Evolutionary conservation across 75 land plant genomes (phyloP).

Genomic region (Cunninghamia lanceolata): DNA sequence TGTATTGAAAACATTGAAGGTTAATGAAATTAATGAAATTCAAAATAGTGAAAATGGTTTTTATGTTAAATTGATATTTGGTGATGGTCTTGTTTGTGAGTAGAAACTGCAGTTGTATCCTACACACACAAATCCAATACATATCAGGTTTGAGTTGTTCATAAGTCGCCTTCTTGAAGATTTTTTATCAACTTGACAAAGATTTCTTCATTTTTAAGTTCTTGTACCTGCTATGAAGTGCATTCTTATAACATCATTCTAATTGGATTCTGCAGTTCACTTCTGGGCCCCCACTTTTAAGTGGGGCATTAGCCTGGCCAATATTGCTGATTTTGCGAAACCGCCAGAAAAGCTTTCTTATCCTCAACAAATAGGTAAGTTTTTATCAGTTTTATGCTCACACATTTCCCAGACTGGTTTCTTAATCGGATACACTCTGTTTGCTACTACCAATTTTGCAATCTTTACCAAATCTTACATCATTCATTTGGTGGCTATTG

Average conservation of each 20-base stretch:
- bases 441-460: not conserved
- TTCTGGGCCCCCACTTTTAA: slow-evolving; percentile 99
- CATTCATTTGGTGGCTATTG: slow-evolving; percentile 1
- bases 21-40: not conserved
- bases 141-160: not conserved
- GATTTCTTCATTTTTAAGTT: not conserved
- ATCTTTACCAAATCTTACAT: not conserved
- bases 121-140: not conserved
- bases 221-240: slow-evolving; percentile 1
- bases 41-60: not conserved
- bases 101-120: not conserved
- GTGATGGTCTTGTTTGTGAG: not conserved
- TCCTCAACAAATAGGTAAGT: slow-evolving; percentile 88
- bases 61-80: too few species aligned
- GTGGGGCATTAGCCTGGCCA: slow-evolving; percentile 94
- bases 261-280: slow-evolving; percentile 67
- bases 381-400: not conserved
- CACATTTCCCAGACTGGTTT: not conserved
- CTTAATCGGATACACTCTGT: not conserved
- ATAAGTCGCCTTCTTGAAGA: not conserved
- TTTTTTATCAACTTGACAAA: not conserved
- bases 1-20: not conserved
- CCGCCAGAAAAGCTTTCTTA: slow-evolving; percentile 91
- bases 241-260: not conserved
- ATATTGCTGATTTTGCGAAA: slow-evolving; percentile 87